A percentile compares a stretch with the other conserved stretches of the same genome.
Conservation (phyloP, 2,329 filamentous ascomycete species). For the Erysiphe pulchra region DNA sequence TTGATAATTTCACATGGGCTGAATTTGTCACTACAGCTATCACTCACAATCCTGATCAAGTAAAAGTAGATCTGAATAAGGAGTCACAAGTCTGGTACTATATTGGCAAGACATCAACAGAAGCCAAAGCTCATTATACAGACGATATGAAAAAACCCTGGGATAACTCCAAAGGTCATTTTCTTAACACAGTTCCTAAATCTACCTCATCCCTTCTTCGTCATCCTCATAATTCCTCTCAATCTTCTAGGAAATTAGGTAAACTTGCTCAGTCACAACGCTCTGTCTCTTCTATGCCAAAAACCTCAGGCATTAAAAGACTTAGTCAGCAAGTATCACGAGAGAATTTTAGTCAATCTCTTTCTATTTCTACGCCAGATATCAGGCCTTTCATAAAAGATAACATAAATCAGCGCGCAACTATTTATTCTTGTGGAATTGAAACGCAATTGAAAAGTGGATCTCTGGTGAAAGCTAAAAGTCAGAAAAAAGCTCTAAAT, state of each 20-base stretch:
- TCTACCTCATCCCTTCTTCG: conserved; percentile 18
- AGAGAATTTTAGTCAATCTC: no score
- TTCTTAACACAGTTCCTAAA: conserved; percentile 41
- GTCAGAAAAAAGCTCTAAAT: not conserved
- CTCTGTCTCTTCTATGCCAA: no score
- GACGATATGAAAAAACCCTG: conserved; percentile 36
- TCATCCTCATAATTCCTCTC: conserved; percentile 13
- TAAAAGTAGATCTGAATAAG: conserved; percentile 45
- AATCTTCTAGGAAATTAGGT: conserved; percentile 4
- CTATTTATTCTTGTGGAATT: no score
- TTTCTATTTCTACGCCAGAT: no score
- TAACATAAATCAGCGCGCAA: no score
- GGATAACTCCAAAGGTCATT: conserved; percentile 45
- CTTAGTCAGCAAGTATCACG: no score
- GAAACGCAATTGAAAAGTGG: no score
- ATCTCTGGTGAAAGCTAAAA: no score
- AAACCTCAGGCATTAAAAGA: no score
- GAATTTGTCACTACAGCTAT: conserved; percentile 48
- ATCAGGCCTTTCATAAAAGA: no score
- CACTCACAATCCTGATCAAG: conserved; percentile 30
- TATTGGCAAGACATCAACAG: conserved; percentile 62
- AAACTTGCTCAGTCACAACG: not conserved
- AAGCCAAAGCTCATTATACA: conserved; percentile 76
- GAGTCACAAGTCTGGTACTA: conserved; percentile 71
- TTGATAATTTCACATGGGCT: conserved; percentile 44